Evolutionary conservation across 176 grass and related monocot species (phyloP).

Genomic region (Lolium multiflorum): DNA sequence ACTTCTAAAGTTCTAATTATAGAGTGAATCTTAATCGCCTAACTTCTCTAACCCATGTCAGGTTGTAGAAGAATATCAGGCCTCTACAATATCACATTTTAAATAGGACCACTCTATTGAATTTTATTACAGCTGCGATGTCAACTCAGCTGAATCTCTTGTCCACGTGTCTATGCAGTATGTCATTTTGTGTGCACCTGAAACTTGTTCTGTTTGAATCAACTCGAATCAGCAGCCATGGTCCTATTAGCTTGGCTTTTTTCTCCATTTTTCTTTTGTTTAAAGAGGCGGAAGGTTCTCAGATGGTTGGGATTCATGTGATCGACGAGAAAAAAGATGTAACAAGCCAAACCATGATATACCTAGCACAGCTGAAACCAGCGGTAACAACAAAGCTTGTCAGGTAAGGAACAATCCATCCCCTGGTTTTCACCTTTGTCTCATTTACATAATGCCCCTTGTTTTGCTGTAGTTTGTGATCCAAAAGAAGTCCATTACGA

Average conservation of each 20-base stretch:
- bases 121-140: constrained; percentile 80
- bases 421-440: background rate
- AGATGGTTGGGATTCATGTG: constrained; percentile 43
- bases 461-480: background rate
- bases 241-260: constrained; percentile 17
- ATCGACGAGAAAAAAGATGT: background rate
- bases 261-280: background rate
- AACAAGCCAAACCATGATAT: constrained; percentile 91
- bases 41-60: constrained; percentile 32
- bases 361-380: constrained; percentile 53
- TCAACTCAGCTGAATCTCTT: constrained; percentile 83
- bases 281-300: constrained; percentile 84
- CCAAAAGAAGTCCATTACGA: background rate
- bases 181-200: constrained; percentile 32
- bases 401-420: constrained; percentile 48
- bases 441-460: background rate
- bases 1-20: background rate
- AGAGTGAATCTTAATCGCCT: constrained; percentile 9
- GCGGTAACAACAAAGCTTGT: too few species aligned
- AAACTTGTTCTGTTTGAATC: constrained; percentile 5
- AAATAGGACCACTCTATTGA: constrained; percentile 72
- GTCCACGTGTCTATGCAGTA: constrained; percentile 82
- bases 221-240: background rate
- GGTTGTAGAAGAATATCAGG: constrained; percentile 94
- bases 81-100: constrained; percentile 49